These are phyloP conservation scores for Strobilomyces echinocephalus DNA, from an alignment of 768 basidiomycete genomes.

Conservation along the genomic window DNA sequence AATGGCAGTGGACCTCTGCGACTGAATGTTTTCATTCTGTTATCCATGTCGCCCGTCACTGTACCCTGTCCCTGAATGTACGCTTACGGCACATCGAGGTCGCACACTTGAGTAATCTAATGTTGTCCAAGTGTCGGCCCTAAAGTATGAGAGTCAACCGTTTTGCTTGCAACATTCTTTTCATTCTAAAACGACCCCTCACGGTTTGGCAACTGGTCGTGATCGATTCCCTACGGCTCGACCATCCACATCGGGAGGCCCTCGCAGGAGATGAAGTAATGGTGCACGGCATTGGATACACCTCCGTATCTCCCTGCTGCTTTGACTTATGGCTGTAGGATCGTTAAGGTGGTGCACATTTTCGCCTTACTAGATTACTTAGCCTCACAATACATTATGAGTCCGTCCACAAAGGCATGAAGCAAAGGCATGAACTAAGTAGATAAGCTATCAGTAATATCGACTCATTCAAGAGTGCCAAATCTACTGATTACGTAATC, in stretches of 20 bases:
- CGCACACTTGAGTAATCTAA: background rate
- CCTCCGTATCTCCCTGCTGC: conserved; percentile 83
- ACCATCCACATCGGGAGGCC: conserved; percentile 47
- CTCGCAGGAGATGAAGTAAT: conserved; percentile 90
- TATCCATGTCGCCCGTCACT: background rate
- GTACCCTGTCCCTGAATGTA: background rate
- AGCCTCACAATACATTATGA: background rate
- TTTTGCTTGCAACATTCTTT: background rate
- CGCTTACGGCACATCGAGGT: background rate
- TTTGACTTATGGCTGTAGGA: conserved; percentile 53
- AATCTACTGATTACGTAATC: too few relatives aligned
- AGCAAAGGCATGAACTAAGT: too few relatives aligned
- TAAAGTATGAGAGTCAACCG: conserved; percentile 19
- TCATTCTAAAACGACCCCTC: conserved; percentile 34
- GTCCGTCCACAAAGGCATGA: too few relatives aligned
- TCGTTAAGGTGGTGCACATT: conserved; percentile 87
- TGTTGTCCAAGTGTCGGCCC: conserved; percentile 30
- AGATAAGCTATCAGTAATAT: too few relatives aligned
- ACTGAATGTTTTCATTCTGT: conserved; percentile 36
- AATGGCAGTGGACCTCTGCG: conserved; percentile 67
- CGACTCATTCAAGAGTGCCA: too few relatives aligned
- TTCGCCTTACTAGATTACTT: background rate
- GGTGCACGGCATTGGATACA: conserved; percentile 83
- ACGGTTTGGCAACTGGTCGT: conserved; percentile 43
- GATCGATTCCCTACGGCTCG: conserved; percentile 34